Base-by-base conservation (phyloP, 768 basidiomycete genomes). In the Tremella yokohamensis region DNA sequence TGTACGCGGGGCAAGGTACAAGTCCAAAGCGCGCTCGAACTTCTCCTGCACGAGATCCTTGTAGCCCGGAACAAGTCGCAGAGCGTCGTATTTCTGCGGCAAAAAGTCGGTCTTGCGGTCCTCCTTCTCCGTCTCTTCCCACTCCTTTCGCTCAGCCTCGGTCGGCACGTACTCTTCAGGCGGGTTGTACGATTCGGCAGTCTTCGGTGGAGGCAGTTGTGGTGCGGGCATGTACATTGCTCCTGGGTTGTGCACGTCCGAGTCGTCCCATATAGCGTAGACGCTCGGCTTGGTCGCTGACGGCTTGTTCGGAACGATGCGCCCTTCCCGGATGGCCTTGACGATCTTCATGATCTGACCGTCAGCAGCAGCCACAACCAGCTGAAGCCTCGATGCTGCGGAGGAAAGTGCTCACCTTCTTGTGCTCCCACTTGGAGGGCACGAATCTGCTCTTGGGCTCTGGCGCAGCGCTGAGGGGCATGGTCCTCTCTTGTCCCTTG, bases 381-480 rank as follows among this genome's bases (percentile, higher is more conserved):
- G 7, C 26, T 16, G 16, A 19, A 40, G 22, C 4, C 8, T 18
- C 13, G n/a, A 55, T 8, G 37, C n/a, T n/a, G 29, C 4, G 42
- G 1, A 25, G 20, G 8, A 8, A 1, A 11, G 34, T 6, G 58
- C 74, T 54, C 69, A 90, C 93, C 84, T 99, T 99, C 82, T 96
- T 86, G 78, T 96, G 97, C 79, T 98, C 96, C 96, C 96, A 99
- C 80, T 93, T 98, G 79, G 90, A 94, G 13, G 93, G 90, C 12
- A 97, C 83, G 86, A 93, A 99, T 48, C 96, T 84, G 54, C 90
- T 84, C 78, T 99, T 99, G 18, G 96, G 96, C 74, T 98, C 92
- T 1, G 92, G 90, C 24, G 88, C 88, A 26, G 85, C 84, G 11
- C 87, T 89, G 13, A 99, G 77, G 20, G 96, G 96, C 91, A 92